These are phyloP conservation scores for Yamadazyma atlantica DNA, from an alignment of 1,139 yeast genomes.

Conservation along the genomic window DNA sequence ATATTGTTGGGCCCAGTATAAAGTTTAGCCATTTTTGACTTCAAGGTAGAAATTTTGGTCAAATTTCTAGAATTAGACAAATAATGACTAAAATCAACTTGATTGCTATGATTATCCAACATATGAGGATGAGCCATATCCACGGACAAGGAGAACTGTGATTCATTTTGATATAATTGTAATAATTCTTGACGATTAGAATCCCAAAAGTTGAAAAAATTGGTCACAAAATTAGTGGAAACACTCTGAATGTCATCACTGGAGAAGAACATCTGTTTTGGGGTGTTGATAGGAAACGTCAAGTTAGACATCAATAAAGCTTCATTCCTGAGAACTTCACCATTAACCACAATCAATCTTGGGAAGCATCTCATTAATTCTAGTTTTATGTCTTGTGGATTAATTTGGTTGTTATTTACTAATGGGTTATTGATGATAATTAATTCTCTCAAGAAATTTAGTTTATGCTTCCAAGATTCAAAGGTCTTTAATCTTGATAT, in stretches of 20 bases:
- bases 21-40: slow-evolving; percentile 55
- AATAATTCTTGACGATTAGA: slow-evolving; percentile 66
- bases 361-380: slow-evolving; percentile 79
- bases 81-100: slow-evolving; percentile 63
- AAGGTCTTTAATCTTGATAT: slow-evolving; percentile 58
- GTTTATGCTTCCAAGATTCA: slow-evolving; percentile 78
- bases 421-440: slow-evolving; percentile 75
- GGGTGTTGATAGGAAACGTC: slow-evolving; percentile 53
- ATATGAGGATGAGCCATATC: slow-evolving; percentile 54
- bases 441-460: slow-evolving; percentile 71
- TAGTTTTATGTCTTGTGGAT: slow-evolving; percentile 44
- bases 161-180: slow-evolving; percentile 74
- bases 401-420: slow-evolving; percentile 32
- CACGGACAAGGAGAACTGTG: slow-evolving; percentile 75
- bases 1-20: slow-evolving; percentile 74
- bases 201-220: slow-evolving; percentile 82
- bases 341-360: slow-evolving; percentile 73
- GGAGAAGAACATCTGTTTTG: slow-evolving; percentile 67
- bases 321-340: slow-evolving; percentile 75
- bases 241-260: slow-evolving; percentile 68
- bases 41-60: slow-evolving; percentile 61
- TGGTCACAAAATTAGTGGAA: slow-evolving; percentile 73
- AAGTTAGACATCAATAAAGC: slow-evolving; percentile 51
- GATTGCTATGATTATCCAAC: slow-evolving; percentile 35
- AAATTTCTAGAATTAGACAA: slow-evolving; percentile 75